Percentiles rank a stretch among this genome's conserved stretches.
These are phyloP conservation scores for Neopestalotiopsis clavispora DNA, from an alignment of 2,329 filamentous ascomycete genomes.

Conservation along the genomic window DNA sequence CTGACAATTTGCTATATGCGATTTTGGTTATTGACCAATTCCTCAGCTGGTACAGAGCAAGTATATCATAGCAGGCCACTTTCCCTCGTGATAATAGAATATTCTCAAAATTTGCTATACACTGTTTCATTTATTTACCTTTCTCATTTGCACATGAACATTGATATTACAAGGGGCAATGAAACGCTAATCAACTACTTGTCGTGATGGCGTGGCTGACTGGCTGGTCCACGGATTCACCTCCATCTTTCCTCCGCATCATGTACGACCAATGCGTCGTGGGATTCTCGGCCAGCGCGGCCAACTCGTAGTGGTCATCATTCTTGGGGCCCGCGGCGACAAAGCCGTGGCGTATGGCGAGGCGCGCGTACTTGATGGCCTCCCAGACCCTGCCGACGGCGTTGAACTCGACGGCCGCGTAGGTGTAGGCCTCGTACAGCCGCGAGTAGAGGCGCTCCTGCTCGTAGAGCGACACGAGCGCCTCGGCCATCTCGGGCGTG, in stretches of 20 bases:
- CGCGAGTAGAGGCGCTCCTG: constrained; percentile 43
- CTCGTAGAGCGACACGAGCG: constrained; percentile 41
- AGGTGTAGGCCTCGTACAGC: constrained; percentile 40
- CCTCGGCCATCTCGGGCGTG: constrained; percentile 40
- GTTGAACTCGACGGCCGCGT: constrained; percentile 45
- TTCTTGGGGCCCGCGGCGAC: constrained; percentile 34
- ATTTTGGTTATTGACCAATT: no score
- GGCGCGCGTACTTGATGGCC: constrained; percentile 42
- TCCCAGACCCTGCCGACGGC: constrained; percentile 43
- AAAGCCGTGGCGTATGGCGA: constrained; percentile 44
- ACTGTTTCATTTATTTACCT: not conserved
- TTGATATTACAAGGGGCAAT: not conserved
- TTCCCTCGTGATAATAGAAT: no score
- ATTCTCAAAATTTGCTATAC: no score
- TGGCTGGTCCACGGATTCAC: not conserved
- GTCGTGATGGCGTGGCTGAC: not conserved
- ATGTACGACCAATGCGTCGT: constrained; percentile 47
- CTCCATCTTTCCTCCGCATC: constrained; percentile 29
- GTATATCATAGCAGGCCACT: no score
- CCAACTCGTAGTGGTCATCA: constrained; percentile 40
- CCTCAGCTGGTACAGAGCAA: no score
- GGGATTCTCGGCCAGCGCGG: constrained; percentile 37
- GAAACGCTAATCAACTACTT: not conserved
- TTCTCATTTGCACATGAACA: not conserved
- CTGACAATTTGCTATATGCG: no score